Base-by-base conservation (phyloP, 495 filamentous ascomycete genomes). In the Hypoxylon crocopeplum region DNA sequence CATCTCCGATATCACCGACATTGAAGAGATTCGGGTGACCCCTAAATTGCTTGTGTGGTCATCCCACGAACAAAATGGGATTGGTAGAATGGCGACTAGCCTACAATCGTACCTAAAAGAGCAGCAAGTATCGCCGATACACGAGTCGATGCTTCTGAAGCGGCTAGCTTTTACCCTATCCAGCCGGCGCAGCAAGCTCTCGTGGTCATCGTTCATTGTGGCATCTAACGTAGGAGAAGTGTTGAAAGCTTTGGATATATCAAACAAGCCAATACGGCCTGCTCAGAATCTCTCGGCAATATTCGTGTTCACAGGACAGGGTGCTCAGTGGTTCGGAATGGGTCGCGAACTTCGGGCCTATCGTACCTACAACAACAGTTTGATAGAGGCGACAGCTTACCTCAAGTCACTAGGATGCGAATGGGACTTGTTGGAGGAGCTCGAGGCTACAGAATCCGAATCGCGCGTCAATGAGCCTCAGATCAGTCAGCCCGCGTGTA, bases 321-420 rank as follows among this genome's bases (percentile, higher is more conserved):
- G 70, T 21, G 70, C 70, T 17, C 75, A 81, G 41, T 83, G 76
- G 77, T 51, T 69, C 32, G 71, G 66, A 2, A 83, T 83, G 80
- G 79, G 79, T 0, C 72, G 73, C 5, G 74, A 77, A 41, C 71
- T 81, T 0, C 57, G 76, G 11, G 53, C 61, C 1, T 67, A 64
- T 27, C 40, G 52, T 12, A 58, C 60, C 8, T 69, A 66, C 15
- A 49, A 62, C 45, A 44, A 56, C 55, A 56, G 60, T 13, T 47
- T 75, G 5, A 55, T 67, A 21, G 60, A 60, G 29, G 65, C 65
- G 36, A 56, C 64, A 16, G 54, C 54, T 13, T 58, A 67, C 29
- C 55, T 67, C 36, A 63, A 53, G 39, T 46, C 45, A n/a, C 52
- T 69, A 7, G 62, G 56, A 5, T 63, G 60, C 29, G 52, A 55